These are phyloP conservation scores for Myriosclerotinia curreyana DNA, from an alignment of 2,329 filamentous ascomycete species.

Conservation along the genomic window DNA sequence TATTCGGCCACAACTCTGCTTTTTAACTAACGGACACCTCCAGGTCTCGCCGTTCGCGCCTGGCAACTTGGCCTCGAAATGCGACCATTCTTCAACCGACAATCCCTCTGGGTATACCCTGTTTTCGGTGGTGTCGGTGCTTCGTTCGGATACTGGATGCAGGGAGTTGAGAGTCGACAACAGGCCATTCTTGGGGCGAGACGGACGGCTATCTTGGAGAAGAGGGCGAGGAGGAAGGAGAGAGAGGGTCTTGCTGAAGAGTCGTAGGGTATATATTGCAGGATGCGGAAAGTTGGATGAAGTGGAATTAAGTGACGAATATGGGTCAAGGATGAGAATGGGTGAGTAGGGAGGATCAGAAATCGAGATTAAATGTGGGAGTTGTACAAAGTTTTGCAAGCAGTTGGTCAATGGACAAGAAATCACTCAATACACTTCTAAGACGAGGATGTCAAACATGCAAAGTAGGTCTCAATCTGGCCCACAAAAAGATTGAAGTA, in stretches of 20 bases:
- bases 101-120: conserved; percentile 88
- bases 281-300: neutral
- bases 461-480: neutral
- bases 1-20: conserved; percentile 8
- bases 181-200: conserved; percentile 72
- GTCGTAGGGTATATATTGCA: conserved; percentile 10
- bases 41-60: conserved; percentile 86
- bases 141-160: conserved; percentile 95
- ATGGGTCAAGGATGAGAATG: neutral
- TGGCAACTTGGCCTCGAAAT: conserved; percentile 99
- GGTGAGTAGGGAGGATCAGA: neutral
- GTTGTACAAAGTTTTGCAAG: conserved; percentile 18
- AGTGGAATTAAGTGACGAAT: neutral
- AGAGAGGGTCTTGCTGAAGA: conserved; percentile 52
- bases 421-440: neutral
- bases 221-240: conserved; percentile 75
- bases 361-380: neutral
- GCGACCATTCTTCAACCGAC: conserved; percentile 85
- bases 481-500: neutral
- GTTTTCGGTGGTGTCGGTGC: conserved; percentile 81
- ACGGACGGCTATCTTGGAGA: conserved; percentile 79
- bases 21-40: neutral
- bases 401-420: conserved; percentile 8
- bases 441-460: neutral
- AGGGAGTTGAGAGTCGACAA: conserved; percentile 84